These are phyloP conservation scores for Cladosporium sp. DNA, from an alignment of 2,329 filamentous ascomycete genomes.

Conservation along the genomic window DNA sequence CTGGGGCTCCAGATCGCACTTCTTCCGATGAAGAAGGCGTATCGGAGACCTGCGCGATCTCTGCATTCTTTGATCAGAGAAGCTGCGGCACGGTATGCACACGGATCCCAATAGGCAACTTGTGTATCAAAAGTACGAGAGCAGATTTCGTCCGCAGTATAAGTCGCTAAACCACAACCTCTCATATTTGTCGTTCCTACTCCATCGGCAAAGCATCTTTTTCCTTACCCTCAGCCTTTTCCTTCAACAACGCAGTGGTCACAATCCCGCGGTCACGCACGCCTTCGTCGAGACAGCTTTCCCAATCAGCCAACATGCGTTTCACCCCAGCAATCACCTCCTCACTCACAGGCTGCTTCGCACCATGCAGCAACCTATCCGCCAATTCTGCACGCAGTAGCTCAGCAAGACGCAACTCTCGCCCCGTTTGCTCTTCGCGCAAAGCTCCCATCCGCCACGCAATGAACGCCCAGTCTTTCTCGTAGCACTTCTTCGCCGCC, in stretches of 20 bases:
- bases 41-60: not conserved
- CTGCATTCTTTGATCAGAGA: not conserved
- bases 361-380: not conserved
- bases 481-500: slow-evolving; percentile 12
- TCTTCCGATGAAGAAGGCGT: not conserved
- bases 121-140: not conserved
- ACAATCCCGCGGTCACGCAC: slow-evolving; percentile 6
- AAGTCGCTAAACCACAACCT: too few species aligned
- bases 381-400: slow-evolving; percentile 7
- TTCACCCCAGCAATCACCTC: not conserved
- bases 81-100: not conserved
- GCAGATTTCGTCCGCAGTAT: not conserved
- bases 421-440: not conserved
- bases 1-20: not conserved
- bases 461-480: slow-evolving; percentile 7
- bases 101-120: not conserved
- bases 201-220: not conserved
- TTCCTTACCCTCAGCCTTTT: not conserved
- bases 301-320: slow-evolving; percentile 1
- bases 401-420: not conserved
- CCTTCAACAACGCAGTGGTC: not conserved
- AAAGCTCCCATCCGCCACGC: slow-evolving; percentile 3
- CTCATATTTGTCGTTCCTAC: not conserved
- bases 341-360: not conserved
- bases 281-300: not conserved